phyloP scores from a whole-genome alignment of 2,329 filamentous ascomycete species.

The Ophioceras dolichostomum region DNA sequence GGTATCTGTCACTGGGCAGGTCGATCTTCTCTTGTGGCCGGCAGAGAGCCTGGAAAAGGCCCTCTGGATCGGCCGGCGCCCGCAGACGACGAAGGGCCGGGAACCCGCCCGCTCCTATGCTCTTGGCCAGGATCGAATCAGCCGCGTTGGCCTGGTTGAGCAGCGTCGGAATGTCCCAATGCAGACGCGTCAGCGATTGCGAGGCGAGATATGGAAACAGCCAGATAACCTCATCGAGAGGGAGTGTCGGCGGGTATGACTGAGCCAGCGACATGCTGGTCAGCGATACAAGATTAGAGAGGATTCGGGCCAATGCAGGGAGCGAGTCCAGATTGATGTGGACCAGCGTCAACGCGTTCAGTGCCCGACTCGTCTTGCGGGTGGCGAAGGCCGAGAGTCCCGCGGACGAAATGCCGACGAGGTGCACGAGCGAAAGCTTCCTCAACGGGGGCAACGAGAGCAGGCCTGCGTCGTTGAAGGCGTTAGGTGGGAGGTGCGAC shows the following conservation, averaged over 20 bases:
- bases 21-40: constrained; percentile 45
- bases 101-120: constrained; percentile 50
- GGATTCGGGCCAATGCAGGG: constrained; percentile 43
- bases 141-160: constrained; percentile 32
- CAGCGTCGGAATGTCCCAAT: constrained; percentile 50
- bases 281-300: constrained; percentile 40
- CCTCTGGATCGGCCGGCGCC: constrained; percentile 57
- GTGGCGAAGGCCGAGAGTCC: constrained; percentile 47
- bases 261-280: constrained; percentile 42
- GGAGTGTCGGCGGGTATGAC: constrained; percentile 38
- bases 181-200: constrained; percentile 35
- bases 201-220: constrained; percentile 54
- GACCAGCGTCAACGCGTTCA: constrained; percentile 40
- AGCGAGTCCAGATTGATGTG: constrained; percentile 44
- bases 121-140: constrained; percentile 50
- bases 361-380: constrained; percentile 27
- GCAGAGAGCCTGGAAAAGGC: constrained; percentile 57
- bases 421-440: constrained; percentile 41
- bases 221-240: constrained; percentile 42
- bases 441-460: constrained; percentile 40
- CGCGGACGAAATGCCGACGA: constrained; percentile 40
- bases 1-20: constrained; percentile 35
- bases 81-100: constrained; percentile 48
- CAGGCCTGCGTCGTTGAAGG: constrained; percentile 45
- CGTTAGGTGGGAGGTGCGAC: constrained; percentile 39